Conservation (phyloP, 2,329 filamentous ascomycete species). For the Chrysosporium queenslandicum region DNA sequence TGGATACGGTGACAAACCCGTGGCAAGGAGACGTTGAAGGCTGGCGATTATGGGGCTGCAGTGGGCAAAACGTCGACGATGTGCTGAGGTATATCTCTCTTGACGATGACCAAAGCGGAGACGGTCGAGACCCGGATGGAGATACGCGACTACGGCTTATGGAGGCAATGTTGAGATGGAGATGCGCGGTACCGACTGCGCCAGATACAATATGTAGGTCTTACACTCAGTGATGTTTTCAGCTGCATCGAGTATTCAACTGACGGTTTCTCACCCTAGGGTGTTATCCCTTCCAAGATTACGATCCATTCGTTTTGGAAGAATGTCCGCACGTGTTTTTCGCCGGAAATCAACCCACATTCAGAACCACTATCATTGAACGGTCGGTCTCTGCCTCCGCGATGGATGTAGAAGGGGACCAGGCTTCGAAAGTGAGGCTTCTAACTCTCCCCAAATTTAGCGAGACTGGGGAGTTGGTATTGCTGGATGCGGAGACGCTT, state of each 20-base stretch:
- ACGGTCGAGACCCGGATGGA: conserved; percentile 35
- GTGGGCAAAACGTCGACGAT: conserved; percentile 89
- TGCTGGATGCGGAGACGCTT: conserved; percentile 78
- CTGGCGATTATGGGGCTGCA: conserved; percentile 74
- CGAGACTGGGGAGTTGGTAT: conserved; percentile 64
- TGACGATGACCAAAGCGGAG: conserved; percentile 22
- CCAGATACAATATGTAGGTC: conserved; percentile 85
- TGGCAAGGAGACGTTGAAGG: conserved; percentile 87
- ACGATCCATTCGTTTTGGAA: conserved; percentile 81
- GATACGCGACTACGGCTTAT: conserved; percentile 76
- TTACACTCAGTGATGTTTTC: neutral
- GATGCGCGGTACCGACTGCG: conserved; percentile 81
- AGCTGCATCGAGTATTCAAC: neutral
- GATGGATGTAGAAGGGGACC: conserved; percentile 27
- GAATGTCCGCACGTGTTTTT: conserved; percentile 86
- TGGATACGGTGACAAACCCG: conserved; percentile 85
- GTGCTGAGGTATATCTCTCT: conserved; percentile 76
- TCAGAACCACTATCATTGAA: conserved; percentile 60
- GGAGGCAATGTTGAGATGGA: conserved; percentile 89
- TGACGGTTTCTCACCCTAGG: conserved; percentile 40
- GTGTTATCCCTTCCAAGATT: conserved; percentile 92
- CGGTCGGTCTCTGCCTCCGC: conserved; percentile 18
- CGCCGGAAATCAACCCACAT: conserved; percentile 71
- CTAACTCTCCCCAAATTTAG: conserved; percentile 77
- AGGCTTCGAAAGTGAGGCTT: conserved; percentile 52